Base-by-base conservation (phyloP, 352 stramenopile genomes). In the Pythium vanterpoolii region DNA sequence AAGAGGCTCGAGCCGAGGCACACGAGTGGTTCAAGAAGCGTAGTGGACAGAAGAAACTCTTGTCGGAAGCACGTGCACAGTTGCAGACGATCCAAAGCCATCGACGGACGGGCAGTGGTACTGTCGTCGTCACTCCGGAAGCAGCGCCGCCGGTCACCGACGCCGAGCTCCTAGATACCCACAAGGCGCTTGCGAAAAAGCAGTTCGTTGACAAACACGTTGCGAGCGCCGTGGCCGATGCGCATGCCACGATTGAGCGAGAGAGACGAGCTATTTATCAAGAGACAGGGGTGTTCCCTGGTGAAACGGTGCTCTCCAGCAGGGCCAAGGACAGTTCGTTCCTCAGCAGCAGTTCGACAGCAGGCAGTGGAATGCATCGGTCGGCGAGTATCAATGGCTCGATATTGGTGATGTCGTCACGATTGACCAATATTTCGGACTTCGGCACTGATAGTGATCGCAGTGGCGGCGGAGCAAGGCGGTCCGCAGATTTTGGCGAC, bases 191-290 rank as follows among this genome's bases (percentile, higher is more conserved):
- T 6, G 78, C 72, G 0, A 73, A 77, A 1, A 87, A 89, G 56
- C 68, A 55, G 13, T 93, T 93, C 34, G 72, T 93, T 28, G 81
- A 93, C 43, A 87, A 84, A 56, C 81, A 93, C 61, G 77, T 93
- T 6, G 77, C 81, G 2, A 78, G 89, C 18, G 62, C 70, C 5
- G 77, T 93, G 4, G 55, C 66, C 0, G 81, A 91, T 28, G 83
- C 81, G 19, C 70, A 67, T n/a, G 59, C 86, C 26, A 69, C 69
- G 27, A 89, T 93, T 33, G 83, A 93, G 47, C 69, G 77, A 21
- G 80, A 90, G 65, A 89, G 86, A 36, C 77, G 83, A 36, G 61
- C 62, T 0, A 74, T 92, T 23, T 82, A 82, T 40, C 76, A 87
- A 40, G 77, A 89, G 56, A 90, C 76, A 16, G 80, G 80, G 0